Base-by-base conservation (phyloP, 2,329 filamentous ascomycete genomes). In the Diplodia mutila region DNA sequence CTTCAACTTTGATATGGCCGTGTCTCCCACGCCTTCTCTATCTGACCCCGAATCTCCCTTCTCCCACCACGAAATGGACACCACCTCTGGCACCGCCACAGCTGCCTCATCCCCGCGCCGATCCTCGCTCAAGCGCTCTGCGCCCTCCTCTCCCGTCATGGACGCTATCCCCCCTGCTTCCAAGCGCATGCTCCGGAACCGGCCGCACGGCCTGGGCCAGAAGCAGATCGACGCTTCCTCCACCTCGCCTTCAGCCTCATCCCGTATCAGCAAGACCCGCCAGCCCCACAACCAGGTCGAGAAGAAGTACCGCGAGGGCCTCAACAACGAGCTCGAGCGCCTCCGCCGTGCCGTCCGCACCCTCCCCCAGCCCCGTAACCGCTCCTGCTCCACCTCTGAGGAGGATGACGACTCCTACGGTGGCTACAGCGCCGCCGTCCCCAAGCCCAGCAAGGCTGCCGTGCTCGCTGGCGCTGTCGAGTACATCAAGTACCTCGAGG, bases 271-370 rank as follows among this genome's bases (percentile, higher is more conserved):
- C 66, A 63, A 67, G 57, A 67, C 68, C 23, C 71, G 68, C 69
- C 72, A 71, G n/a, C 77, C 77, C 14, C 76, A 78, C 71, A 78
- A 78, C 61, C 76, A 78, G 65, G 75, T 78, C 53, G 74, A 75
- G 68, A 72, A 73, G 67, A 75, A 75, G 67, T 75, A 75, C 68
- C 74, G 74, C 51, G 72, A 75, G 57, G 75, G 75, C 18, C 71
- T 77, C 27, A 77, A 77, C 46, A 71, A 72, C 1, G 74, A 76
- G 48, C 72, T 77, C 53, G 75, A 77, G 66, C 71, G 75, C n/a
- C 65, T 77, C 21, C 68, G 75, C 23, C 68, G 70, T 18, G 72
- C 74, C 7, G 72, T 77, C 1, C 75, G 75, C 6, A 74, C 74
- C 3, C 71, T 80, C 5, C 70, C 74, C 5, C 76, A 77, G 61